Percentiles rank a stretch among this genome's conserved stretches.
These are phyloP conservation scores for Penicillium sp. DNA, from an alignment of 2,329 filamentous ascomycete genomes.

Conservation along the genomic window DNA sequence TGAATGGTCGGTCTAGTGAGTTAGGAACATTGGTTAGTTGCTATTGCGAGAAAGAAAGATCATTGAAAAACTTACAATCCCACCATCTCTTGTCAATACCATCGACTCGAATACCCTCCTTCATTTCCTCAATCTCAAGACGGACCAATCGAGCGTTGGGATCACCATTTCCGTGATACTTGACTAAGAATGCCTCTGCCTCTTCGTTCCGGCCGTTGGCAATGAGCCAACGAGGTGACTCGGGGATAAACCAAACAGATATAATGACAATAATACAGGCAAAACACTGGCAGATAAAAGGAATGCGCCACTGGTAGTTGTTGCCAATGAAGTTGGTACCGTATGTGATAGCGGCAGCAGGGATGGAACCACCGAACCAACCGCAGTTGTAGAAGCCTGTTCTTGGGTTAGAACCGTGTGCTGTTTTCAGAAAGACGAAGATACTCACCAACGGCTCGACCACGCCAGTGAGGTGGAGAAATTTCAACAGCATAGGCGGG, in stretches of 20 bases:
- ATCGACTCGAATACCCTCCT: slow-evolving; percentile 45
- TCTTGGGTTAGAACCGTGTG: neutral
- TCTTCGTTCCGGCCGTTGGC: slow-evolving; percentile 26
- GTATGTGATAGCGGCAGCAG: slow-evolving; percentile 52
- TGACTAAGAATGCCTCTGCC: slow-evolving; percentile 24
- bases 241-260: slow-evolving; percentile 64
- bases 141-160: slow-evolving; percentile 27
- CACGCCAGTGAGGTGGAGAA: slow-evolving; percentile 53
- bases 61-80: slow-evolving; percentile 42
- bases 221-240: slow-evolving; percentile 58
- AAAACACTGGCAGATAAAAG: slow-evolving; percentile 65
- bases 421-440: neutral
- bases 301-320: slow-evolving; percentile 61
- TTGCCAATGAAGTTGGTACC: slow-evolving; percentile 48
- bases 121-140: slow-evolving; percentile 32
- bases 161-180: slow-evolving; percentile 32
- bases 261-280: slow-evolving; percentile 57
- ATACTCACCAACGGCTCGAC: slow-evolving; percentile 47
- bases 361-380: slow-evolving; percentile 55
- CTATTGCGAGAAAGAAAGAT: neutral
- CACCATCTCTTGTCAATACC: slow-evolving; percentile 51
- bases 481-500: slow-evolving; percentile 53
- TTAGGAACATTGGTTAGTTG: neutral
- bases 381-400: slow-evolving; percentile 54
- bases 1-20: slow-evolving; percentile 45